A percentile compares a stretch with the other conserved stretches of the same genome.
phyloP scores from a whole-genome alignment of 441 rosid genomes.

The Adansonia grandidieri region DNA sequence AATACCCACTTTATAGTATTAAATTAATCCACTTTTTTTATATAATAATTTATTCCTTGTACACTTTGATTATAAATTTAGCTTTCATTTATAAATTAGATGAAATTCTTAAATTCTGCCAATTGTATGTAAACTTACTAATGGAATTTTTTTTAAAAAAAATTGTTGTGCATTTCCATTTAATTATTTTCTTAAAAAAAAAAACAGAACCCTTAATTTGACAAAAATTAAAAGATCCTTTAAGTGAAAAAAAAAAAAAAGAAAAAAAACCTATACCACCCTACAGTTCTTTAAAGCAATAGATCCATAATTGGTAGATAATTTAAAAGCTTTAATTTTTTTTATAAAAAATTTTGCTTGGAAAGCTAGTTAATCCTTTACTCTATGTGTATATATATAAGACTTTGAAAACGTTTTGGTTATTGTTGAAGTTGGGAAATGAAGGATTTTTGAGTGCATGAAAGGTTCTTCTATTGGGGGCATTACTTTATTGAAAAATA shows the following conservation, averaged over 20 bases:
- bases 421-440: not conserved
- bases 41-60: not conserved
- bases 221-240: no score
- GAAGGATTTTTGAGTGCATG: not conserved
- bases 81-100: not conserved
- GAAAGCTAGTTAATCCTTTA: no score
- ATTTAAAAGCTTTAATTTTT: no score
- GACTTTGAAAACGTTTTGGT: not conserved
- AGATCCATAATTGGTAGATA: not conserved
- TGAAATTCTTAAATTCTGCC: no score
- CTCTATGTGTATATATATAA: no score
- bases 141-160: no score
- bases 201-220: no score
- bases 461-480: not conserved
- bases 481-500: not conserved
- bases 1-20: not conserved
- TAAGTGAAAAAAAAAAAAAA: not conserved
- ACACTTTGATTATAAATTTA: not conserved
- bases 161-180: not conserved
- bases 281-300: not conserved
- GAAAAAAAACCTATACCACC: not conserved
- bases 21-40: not conserved
- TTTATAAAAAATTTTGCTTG: no score
- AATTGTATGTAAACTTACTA: no score
- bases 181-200: not conserved